Evolutionary conservation across 352 stramenopile species (phyloP).

Genomic region (Globisporangium orthogonon): DNA sequence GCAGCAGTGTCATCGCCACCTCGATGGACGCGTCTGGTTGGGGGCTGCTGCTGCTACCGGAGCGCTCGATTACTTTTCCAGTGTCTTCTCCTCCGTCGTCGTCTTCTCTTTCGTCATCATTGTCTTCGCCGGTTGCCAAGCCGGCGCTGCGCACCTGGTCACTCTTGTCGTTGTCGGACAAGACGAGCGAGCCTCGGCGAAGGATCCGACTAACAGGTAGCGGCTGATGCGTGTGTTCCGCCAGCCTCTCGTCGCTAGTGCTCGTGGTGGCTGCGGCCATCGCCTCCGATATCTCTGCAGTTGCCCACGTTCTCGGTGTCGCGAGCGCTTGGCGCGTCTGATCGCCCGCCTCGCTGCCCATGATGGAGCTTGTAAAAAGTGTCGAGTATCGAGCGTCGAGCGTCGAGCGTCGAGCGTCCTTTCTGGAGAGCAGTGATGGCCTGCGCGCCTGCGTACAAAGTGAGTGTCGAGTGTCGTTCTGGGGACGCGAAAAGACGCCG

Average conservation of each 20-base stretch:
- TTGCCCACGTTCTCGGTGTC: neutral
- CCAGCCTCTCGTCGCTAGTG: constrained; percentile 4
- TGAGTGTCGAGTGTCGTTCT: too few species aligned
- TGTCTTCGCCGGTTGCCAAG: neutral
- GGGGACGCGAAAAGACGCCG: too few species aligned
- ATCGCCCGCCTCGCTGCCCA: constrained; percentile 31
- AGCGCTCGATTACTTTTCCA: too few species aligned
- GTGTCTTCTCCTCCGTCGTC: neutral
- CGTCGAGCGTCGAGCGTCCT: too few species aligned
- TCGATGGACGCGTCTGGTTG: constrained; percentile 38
- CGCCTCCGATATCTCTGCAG: too few species aligned
- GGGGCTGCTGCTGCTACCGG: constrained; percentile 1
- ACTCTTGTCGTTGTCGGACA: neutral
- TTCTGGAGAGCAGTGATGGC: too few species aligned
- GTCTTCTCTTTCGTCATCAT: constrained; percentile 1
- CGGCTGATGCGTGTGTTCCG: constrained; percentile 1
- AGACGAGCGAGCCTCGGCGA: constrained; percentile 8
- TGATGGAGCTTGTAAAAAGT: constrained; percentile 14
- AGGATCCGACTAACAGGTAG: constrained; percentile 7
- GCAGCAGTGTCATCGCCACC: constrained; percentile 47
- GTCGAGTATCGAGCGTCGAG: too few species aligned
- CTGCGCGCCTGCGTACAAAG: too few species aligned
- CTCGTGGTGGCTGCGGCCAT: neutral
- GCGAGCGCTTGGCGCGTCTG: constrained; percentile 27
- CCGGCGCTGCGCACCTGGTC: neutral